These are phyloP conservation scores for Diaporthe humulicola DNA, from an alignment of 2,329 filamentous ascomycete genomes.

Conservation along the genomic window DNA sequence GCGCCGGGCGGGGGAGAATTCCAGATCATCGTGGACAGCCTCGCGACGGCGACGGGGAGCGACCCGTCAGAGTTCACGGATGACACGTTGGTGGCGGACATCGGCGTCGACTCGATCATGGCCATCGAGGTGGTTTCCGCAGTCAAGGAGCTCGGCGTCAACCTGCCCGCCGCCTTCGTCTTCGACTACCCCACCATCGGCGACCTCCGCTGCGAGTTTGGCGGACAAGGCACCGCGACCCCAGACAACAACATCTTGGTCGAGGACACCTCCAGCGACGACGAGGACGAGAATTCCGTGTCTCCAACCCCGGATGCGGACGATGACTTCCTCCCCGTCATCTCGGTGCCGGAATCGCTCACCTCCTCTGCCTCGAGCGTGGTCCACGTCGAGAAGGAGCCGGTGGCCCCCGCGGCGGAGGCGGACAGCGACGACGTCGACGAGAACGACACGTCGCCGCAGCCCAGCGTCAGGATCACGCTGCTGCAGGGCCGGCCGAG, in stretches of 20 bases:
- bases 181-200: conserved; percentile 42
- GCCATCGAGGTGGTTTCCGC: conserved; percentile 43
- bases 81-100: conserved; percentile 41
- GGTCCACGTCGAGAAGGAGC: conserved; percentile 36
- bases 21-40: conserved; percentile 39
- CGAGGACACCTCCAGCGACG: conserved; percentile 21
- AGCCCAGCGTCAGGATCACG: conserved; percentile 43
- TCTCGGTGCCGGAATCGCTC: conserved; percentile 4
- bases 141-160: conserved; percentile 43
- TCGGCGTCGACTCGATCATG: conserved; percentile 48
- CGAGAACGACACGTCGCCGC: conserved; percentile 34
- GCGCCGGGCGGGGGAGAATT: conserved; percentile 4
- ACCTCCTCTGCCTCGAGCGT: conserved; percentile 23
- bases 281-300: conserved; percentile 24
- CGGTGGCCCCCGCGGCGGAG: background rate
- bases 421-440: conserved; percentile 24
- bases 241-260: background rate
- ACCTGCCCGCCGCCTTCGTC: conserved; percentile 42
- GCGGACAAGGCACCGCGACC: conserved; percentile 1
- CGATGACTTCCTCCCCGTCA: background rate
- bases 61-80: conserved; percentile 42
- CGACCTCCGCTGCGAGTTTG: conserved; percentile 41
- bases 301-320: conserved; percentile 4
- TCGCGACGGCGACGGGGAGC: conserved; percentile 44
- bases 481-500: conserved; percentile 45